Percentiles rank a stretch among this genome's conserved stretches.
Conservation (phyloP, 2,329 filamentous ascomycete species). For the Aspergillus eucalypticola region DNA sequence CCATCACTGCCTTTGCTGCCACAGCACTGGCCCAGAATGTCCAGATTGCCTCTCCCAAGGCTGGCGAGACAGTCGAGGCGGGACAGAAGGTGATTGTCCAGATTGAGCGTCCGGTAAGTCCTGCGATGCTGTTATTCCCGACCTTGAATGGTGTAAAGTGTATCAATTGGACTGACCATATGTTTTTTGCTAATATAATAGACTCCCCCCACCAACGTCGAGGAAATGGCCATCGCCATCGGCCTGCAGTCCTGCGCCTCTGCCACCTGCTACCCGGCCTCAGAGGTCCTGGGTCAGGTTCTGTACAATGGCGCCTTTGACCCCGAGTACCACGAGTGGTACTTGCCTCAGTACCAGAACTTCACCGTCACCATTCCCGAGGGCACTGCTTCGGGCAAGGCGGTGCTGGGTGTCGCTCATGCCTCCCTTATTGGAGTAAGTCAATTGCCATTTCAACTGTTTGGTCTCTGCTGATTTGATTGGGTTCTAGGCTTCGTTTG, state of each 20-base stretch:
- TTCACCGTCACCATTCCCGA: constrained; percentile 31
- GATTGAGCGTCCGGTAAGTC: constrained; percentile 32
- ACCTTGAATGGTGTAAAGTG: not conserved
- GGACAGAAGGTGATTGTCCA: constrained; percentile 29
- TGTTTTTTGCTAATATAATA: no score
- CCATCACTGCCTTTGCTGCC: constrained; percentile 23
- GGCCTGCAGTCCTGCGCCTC: constrained; percentile 29
- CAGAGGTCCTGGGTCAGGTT: constrained; percentile 25
- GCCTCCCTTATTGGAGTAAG: constrained; percentile 34
- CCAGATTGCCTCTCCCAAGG: constrained; percentile 26
- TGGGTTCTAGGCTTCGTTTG: not conserved
- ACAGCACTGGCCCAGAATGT: constrained; percentile 30
- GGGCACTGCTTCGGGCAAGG: constrained; percentile 14
- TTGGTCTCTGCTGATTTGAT: not conserved
- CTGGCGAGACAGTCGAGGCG: constrained; percentile 19
- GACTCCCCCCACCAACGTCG: constrained; percentile 30
- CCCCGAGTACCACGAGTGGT: constrained; percentile 28
- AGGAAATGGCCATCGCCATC: constrained; percentile 33
- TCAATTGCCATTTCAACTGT: not conserved
- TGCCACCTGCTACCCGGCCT: constrained; percentile 19
- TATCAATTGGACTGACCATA: no score
- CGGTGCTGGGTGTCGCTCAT: constrained; percentile 31
- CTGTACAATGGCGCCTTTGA: constrained; percentile 32
- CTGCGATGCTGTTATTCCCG: not conserved
- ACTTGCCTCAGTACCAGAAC: constrained; percentile 32